These are phyloP conservation scores for Candida xyloterini DNA, from an alignment of 805 yeast genomes.

Conservation along the genomic window DNA sequence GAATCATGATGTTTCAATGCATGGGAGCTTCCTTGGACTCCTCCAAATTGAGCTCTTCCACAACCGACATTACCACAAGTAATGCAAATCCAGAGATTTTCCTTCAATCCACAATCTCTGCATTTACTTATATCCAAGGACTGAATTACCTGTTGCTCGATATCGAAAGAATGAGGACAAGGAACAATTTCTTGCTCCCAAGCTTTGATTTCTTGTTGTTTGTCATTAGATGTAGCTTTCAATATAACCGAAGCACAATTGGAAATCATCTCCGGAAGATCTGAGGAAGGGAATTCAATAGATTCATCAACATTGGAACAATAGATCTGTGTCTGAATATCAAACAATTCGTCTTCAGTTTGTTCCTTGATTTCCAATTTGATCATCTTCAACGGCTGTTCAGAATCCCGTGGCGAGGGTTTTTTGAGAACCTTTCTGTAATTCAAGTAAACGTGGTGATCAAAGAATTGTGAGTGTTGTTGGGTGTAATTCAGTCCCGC, in stretches of 20 bases:
- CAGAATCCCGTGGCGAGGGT: constrained; percentile 28
- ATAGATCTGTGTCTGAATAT: constrained; percentile 42
- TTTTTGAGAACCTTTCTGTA: constrained; percentile 52
- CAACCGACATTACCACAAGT: constrained; percentile 91
- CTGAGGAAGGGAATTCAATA: constrained; percentile 29
- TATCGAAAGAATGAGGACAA: constrained; percentile 70
- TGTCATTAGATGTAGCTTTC: constrained; percentile 54
- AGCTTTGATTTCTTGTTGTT: constrained; percentile 69
- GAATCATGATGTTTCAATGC: constrained; percentile 69
- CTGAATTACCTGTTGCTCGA: constrained; percentile 38
- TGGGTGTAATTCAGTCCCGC: constrained; percentile 46
- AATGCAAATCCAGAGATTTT: constrained; percentile 90
- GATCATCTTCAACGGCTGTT: constrained; percentile 45
- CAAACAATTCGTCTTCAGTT: constrained; percentile 60
- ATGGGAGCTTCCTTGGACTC: constrained; percentile 90
- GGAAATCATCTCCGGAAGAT: constrained; percentile 29
- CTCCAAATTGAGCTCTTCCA: constrained; percentile 93
- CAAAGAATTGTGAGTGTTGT: constrained; percentile 50
- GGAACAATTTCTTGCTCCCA: constrained; percentile 89
- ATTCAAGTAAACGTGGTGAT: constrained; percentile 59
- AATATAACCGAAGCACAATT: constrained; percentile 44
- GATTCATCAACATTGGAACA: constrained; percentile 32
- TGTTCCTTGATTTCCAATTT: constrained; percentile 67
- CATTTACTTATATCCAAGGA: constrained; percentile 44
- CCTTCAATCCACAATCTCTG: constrained; percentile 56